Evolutionary conservation across 139 green algal genomes (phyloP), one percentile per base, ranked within the genome.

Genomic region (Haematococcus lacustris): DNA sequence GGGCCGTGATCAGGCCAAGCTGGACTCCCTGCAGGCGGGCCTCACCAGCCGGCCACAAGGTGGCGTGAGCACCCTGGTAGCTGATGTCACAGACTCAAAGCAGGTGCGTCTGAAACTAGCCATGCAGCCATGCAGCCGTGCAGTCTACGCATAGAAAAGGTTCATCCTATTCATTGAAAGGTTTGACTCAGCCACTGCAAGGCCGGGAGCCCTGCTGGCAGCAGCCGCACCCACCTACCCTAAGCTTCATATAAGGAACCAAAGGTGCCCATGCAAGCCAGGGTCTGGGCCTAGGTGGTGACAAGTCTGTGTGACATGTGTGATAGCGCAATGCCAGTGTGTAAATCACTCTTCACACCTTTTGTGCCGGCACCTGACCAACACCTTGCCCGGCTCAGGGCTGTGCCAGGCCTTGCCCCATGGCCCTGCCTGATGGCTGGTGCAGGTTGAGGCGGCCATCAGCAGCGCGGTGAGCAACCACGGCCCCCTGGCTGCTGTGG

Each of bases 401-500:
- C 51, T 34, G n/a, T 35, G 3, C 17, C 17, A 21, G 7, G 34
- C 28, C 7, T 17, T 25, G n/a, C n/a, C n/a, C n/a, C n/a, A n/a
- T n/a, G n/a, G n/a, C n/a, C n/a, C n/a, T n/a, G n/a, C n/a, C n/a
- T 37, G 50, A 13, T 34, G 2, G 47, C 37, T 51, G 7, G 2
- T 7, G 33, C 79, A 90, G 73, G 88, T 91, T 5, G 83, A 91
- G 30, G 57, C 67, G 1, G 79, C 82, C 1, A 75, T 91, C 23
- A 33, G 17, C 5, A 34, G 70, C 4, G 77, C 76, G 1, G 68
- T 79, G 0, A 71, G 83, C 3, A 37, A 37, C 34, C 73, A 86
- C 38, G 89, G 87, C 1, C 51, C 63, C 2, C 33, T 96, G 5
- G 75, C 85, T 66, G 89, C 85, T 37, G 88, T 96, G 2, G 83